Evolutionary conservation across 208 protist species (phyloP).

Genomic region (Ichthyophonus hoferi): DNA sequence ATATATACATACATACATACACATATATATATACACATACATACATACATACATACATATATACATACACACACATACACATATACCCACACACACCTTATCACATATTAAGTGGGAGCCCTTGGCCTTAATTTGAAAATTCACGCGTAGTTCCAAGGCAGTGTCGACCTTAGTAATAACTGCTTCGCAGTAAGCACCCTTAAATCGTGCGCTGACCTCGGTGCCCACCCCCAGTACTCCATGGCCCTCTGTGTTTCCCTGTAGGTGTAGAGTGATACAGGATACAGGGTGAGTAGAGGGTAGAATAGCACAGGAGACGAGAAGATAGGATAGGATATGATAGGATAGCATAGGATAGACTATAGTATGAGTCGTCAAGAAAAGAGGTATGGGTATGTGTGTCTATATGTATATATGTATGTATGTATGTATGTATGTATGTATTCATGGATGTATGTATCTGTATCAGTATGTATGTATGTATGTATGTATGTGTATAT

Average conservation of each 20-base stretch:
- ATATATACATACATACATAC: not conserved
- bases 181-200: constrained; percentile 7
- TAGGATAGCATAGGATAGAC: too few relatives aligned
- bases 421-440: not conserved
- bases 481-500: not conserved
- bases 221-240: not conserved
- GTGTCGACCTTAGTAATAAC: not conserved
- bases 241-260: not conserved
- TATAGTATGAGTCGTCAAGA: too few relatives aligned
- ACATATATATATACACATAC: not conserved
- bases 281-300: too few relatives aligned
- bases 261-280: too few relatives aligned
- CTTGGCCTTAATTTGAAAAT: not conserved
- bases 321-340: too few relatives aligned
- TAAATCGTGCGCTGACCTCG: not conserved
- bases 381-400: not conserved
- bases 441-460: not conserved
- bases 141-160: not conserved
- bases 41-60: not conserved
- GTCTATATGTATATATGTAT: not conserved
- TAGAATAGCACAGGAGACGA: too few relatives aligned
- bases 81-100: not conserved
- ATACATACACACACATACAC: not conserved
- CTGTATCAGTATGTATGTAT: not conserved
- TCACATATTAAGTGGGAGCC: not conserved